Evolutionary conservation across 495 filamentous ascomycete genomes (phyloP).

Genomic region (Neurospora pannonica): DNA sequence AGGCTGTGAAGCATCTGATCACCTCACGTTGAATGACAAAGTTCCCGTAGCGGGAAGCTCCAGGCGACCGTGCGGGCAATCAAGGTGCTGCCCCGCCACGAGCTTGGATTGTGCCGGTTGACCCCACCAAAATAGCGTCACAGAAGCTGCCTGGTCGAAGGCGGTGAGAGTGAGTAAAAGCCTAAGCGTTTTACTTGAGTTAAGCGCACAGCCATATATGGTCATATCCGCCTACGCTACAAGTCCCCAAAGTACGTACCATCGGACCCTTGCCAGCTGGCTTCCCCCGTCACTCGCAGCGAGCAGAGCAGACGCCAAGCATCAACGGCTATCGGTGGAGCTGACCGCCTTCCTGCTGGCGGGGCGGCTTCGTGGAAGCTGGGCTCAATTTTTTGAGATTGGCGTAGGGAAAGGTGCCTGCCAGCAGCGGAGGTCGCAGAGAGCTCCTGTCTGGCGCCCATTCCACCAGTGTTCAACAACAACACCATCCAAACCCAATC

Average conservation of each 20-base stretch:
- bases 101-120: background rate
- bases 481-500: background rate
- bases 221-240: background rate
- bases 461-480: conserved; percentile 1
- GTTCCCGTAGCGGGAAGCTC: background rate
- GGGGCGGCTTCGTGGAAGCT: conserved; percentile 5
- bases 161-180: background rate
- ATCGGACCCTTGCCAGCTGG: background rate
- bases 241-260: background rate
- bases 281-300: background rate
- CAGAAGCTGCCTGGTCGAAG: background rate
- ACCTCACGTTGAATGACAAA: background rate
- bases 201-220: background rate
- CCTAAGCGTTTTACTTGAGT: background rate
- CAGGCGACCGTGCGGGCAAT: background rate
- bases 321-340: background rate
- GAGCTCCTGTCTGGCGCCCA: background rate
- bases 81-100: background rate
- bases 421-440: conserved; percentile 9
- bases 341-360: background rate
- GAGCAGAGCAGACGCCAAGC: background rate
- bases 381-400: conserved; percentile 26
- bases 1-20: background rate
- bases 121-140: background rate
- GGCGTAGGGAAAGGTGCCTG: conserved; percentile 16